Conservation (phyloP, 2,329 filamentous ascomycete species). For the Pseudohalonectria lignicola region DNA sequence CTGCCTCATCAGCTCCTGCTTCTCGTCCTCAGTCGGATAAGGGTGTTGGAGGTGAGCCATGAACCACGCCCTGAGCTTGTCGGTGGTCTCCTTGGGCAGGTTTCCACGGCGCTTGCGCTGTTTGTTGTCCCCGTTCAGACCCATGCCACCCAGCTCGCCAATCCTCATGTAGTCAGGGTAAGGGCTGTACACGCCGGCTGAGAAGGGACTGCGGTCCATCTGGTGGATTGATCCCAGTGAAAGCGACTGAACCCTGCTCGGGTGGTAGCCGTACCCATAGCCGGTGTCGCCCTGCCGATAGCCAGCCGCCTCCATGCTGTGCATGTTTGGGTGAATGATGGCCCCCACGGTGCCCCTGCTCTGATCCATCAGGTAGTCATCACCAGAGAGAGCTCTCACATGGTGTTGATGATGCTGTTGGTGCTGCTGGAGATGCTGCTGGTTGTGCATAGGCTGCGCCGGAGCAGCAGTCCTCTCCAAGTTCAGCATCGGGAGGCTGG, state of each 20-base stretch:
- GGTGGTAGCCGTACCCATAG: conserved; percentile 26
- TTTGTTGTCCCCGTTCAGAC: conserved; percentile 31
- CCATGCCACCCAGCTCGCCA: conserved; percentile 24
- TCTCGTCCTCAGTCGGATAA: conserved; percentile 82
- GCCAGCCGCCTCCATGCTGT: conserved; percentile 19
- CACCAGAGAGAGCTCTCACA: conserved; percentile 1
- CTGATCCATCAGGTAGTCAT: conserved; percentile 3
- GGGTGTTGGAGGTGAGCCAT: conserved; percentile 66
- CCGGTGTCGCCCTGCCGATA: conserved; percentile 18
- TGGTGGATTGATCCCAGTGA: conserved; percentile 30
- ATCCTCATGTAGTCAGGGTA: conserved; percentile 31
- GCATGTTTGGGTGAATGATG: conserved; percentile 13
- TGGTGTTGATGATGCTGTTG: conserved; percentile 1
- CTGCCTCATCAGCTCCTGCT: conserved; percentile 65
- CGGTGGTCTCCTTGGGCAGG: conserved; percentile 80
- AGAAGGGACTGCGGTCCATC: conserved; percentile 32
- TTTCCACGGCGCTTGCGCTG: conserved; percentile 65
- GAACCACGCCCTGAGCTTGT: conserved; percentile 73
- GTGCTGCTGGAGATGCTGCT: not conserved
- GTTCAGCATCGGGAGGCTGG: conserved; percentile 27
- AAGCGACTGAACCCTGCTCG: conserved; percentile 31
- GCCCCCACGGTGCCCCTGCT: conserved; percentile 14
- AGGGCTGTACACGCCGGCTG: conserved; percentile 25
- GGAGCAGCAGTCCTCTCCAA: conserved; percentile 23
- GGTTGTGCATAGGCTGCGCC: conserved; percentile 5